Base-by-base conservation (phyloP, 768 basidiomycete species). In the Rhodotorula graminis region DNA sequence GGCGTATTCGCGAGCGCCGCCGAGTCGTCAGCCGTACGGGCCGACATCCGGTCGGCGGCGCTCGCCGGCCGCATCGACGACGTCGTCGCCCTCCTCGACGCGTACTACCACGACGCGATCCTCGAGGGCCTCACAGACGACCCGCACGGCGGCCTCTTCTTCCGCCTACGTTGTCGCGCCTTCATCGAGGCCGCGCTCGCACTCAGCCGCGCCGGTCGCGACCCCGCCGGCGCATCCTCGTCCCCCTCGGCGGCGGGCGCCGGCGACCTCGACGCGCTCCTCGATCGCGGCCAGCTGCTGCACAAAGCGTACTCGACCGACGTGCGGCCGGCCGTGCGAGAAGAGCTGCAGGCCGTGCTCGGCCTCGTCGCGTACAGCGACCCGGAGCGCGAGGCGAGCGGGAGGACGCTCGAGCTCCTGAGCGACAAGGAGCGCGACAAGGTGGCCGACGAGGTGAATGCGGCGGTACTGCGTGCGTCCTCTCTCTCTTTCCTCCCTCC, bases 101-200 rank as follows among this genome's bases (percentile, higher is more conserved):
- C 79, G 64, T 84, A 88, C 69, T 88, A 88, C 78, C 88, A 90
- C 0, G 77, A 81, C 8, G 90, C 89, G 12, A 82, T 93, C 33
- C 58, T 31, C 53, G 85, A 85, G 69, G 85, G 85, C 44, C n/a
- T 1, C 15, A n/a, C n/a, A n/a, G 18, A 29, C 47, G 88, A 91
- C 65, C 16, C 56, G 9, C 84, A 85, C 52, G 88, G 88, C 16
- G 82, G 90, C 25, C 85, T 93, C 82, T 81, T 86, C n/a, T 90
- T 93, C 83, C 90, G 90, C 80, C 81, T 94, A 76, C 86, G 88
- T 37, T 91, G 91, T 81, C 85, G 91, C 77, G 90, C 89, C 81
- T 92, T 93, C 77, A 87, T 93, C 58, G 92, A 93, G 80, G 85
- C 92, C 42, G 85, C 91, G 23, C 78, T 92, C 75, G 86, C 88